phyloP scores from a whole-genome alignment of 768 basidiomycete species.

The Boletus barrowsii region DNA sequence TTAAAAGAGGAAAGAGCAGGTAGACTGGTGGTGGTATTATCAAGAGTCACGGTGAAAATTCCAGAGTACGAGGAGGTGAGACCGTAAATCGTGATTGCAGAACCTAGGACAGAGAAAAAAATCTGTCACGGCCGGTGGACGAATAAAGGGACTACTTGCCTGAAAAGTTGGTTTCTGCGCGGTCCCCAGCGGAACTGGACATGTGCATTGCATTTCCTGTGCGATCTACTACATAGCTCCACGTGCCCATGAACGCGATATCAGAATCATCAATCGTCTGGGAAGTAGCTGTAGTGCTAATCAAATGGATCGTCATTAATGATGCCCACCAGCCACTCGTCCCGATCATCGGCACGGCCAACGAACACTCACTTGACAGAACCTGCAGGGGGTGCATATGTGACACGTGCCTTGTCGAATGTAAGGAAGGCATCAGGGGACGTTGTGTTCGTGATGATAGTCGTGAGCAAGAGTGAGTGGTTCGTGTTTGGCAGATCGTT shows the following conservation, averaged over 20 bases:
- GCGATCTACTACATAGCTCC: slow-evolving; percentile 42
- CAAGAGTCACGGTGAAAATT: slow-evolving; percentile 55
- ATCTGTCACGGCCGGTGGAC: background rate
- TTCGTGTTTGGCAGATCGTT: slow-evolving; percentile 42
- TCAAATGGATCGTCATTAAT: slow-evolving; percentile 22
- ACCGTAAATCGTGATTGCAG: slow-evolving; percentile 59
- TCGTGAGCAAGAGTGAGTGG: slow-evolving; percentile 57
- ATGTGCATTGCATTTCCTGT: slow-evolving; percentile 30
- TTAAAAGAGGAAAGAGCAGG: slow-evolving; percentile 54
- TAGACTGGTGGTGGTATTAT: slow-evolving; percentile 45
- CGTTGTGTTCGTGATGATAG: slow-evolving; percentile 35
- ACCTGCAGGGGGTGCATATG: slow-evolving; percentile 33
- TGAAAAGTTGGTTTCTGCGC: slow-evolving; percentile 40
- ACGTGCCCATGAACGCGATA: slow-evolving; percentile 53
- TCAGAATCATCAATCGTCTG: slow-evolving; percentile 42
- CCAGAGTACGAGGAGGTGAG: slow-evolving; percentile 56
- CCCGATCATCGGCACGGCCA: slow-evolving; percentile 3
- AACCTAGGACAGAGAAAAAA: slow-evolving; percentile 40
- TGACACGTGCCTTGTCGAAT: slow-evolving; percentile 59
- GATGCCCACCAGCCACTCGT: slow-evolving; percentile 7
- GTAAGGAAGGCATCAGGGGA: slow-evolving; percentile 40
- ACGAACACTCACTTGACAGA: slow-evolving; percentile 34
- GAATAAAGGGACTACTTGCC: slow-evolving; percentile 36
- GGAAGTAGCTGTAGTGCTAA: slow-evolving; percentile 35
- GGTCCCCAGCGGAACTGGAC: slow-evolving; percentile 44